Evolutionary conservation across 2,329 filamentous ascomycete species (phyloP), one percentile per base, ranked within the genome.

Genomic region (Cercospora zeae-maydis): DNA sequence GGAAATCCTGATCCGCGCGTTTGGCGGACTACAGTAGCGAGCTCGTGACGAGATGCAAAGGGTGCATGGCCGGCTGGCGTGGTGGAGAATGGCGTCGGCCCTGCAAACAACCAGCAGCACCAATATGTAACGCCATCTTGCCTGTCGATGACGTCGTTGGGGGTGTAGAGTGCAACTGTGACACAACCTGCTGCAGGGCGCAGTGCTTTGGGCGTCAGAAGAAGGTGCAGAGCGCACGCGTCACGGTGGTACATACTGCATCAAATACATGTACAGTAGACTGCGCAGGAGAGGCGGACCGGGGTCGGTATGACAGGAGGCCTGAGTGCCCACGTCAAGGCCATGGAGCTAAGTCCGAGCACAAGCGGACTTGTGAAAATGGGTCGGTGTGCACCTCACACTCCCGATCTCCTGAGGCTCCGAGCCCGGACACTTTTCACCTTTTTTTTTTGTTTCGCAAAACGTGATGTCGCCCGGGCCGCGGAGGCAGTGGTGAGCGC

Each of bases 191-290:
- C 49, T 52, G 27, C 49, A 52, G 31, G 27, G 27, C 31, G 27
- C 19, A 52, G 19, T 31, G 33, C 27, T 34, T 52, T 34, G 27
- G 49, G 19, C 49, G n/a, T 31, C 33, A 27, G 49, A 31, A 13
- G 21, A 13, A n/a, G n/a, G 16, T 45, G 27, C 49, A 52, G 49
- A 31, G 27, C 49, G 31, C 49, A 21, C 49, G 49, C 49, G 49
- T 52, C 49, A 52, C n/a, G 31, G 49, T 52, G 19, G n/a, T 34
- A n/a, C n/a, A n/a, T n/a, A 52, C 49, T 52, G 49, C 49, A 33
- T 52, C 27, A 3, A 27, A 27, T 27, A 27, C 3, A 27, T 6
- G 3, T 3, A 27, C 9, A 51, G 27, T 27, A 30, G 47, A 14
- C 47, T 51, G 47, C 47, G 21, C 47, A 51, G 47, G 47, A 51